Evolutionary conservation across 2,329 filamentous ascomycete genomes (phyloP), one percentile per base, ranked within the genome.

Genomic region (Cercospora citrullina): DNA sequence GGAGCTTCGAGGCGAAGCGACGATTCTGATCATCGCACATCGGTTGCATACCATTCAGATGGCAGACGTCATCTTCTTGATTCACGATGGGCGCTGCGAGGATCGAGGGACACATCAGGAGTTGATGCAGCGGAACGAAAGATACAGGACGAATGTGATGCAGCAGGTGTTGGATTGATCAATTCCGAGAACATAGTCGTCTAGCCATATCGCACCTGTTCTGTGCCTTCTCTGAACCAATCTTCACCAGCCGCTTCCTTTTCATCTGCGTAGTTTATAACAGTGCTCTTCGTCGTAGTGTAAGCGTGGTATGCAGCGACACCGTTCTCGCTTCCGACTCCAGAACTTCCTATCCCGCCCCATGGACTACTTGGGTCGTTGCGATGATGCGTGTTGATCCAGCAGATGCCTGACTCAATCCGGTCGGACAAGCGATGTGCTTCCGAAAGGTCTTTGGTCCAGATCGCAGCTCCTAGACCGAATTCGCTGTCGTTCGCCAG

Each of bases 311-410:
- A 82, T 0, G 80, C 80, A 71, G 82, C 90, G 0, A 88, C 72
- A 0, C 90, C 90, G 73, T 92, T 92, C 81, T 93, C 90, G 68
- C 89, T 91, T 1, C 90, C 90, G 0, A 92, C 84, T 1, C 90
- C 90, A 1, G 85, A 83, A 39, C 81, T 81, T 72, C 88, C 87
- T 31, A 86, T 81, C 1, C 89, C 88, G 28, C 90, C 90, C 89
- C 90, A 90, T 0, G 90, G 88, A 67, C 88, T 89, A 72, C 88
- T 89, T 0, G 90, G 89, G 71, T 91, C 90, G 72, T 91, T 92
- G 36, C 89, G 84, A 75, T 92, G 89, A 77, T 92, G 89, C 0
- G 80, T 83, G 69, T 83, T 85, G 16, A 80, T 77, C 81, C 89
- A 90, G 8, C 91, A 89, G 84, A 90, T 90, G 30, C 90, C 90